Percentiles rank a stretch among this genome's conserved stretches.
phyloP scores from a whole-genome alignment of 2,329 filamentous ascomycete species.

The Emydomyces testavorans region DNA sequence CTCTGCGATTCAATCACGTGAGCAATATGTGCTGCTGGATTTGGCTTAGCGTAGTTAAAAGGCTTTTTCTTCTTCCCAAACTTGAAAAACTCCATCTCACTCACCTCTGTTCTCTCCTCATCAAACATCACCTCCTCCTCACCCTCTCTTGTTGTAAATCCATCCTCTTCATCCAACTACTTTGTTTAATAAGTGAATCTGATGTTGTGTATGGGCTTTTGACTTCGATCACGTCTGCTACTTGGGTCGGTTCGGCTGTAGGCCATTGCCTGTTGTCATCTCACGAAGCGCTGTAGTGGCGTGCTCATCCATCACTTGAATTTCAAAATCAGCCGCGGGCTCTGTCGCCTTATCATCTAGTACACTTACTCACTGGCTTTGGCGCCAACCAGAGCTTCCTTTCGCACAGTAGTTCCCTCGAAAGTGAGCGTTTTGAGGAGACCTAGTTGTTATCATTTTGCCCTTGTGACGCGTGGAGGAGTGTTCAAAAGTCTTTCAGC shows the following conservation, averaged over 20 bases:
- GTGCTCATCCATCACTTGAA: slow-evolving; percentile 4
- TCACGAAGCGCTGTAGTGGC: slow-evolving; percentile 11
- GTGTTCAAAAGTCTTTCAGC: neutral
- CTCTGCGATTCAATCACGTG: neutral
- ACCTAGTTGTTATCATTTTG: neutral
- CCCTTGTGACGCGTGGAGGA: neutral
- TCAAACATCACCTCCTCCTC: slow-evolving; percentile 9
- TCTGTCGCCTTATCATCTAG: slow-evolving; percentile 10
- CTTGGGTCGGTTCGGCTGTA: slow-evolving; percentile 7
- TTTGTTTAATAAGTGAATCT: neutral
- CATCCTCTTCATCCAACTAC: slow-evolving; percentile 4
- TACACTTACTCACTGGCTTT: slow-evolving; percentile 2
- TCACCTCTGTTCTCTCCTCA: slow-evolving; percentile 10
- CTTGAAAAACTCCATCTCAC: no score
- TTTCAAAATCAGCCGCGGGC: slow-evolving; percentile 2
- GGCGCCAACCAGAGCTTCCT: neutral
- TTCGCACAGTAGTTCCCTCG: slow-evolving; percentile 7
- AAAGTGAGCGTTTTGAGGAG: neutral
- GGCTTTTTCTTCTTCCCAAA: slow-evolving; percentile 12
- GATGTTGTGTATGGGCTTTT: slow-evolving; percentile 4
- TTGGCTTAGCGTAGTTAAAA: slow-evolving; percentile 5
- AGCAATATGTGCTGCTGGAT: neutral
- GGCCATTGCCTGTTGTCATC: slow-evolving; percentile 10
- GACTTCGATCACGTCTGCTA: slow-evolving; percentile 4
- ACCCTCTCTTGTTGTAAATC: slow-evolving; percentile 10